These are phyloP conservation scores for Exophiala alcalophila DNA, from an alignment of 2,329 filamentous ascomycete genomes.

Conservation along the genomic window DNA sequence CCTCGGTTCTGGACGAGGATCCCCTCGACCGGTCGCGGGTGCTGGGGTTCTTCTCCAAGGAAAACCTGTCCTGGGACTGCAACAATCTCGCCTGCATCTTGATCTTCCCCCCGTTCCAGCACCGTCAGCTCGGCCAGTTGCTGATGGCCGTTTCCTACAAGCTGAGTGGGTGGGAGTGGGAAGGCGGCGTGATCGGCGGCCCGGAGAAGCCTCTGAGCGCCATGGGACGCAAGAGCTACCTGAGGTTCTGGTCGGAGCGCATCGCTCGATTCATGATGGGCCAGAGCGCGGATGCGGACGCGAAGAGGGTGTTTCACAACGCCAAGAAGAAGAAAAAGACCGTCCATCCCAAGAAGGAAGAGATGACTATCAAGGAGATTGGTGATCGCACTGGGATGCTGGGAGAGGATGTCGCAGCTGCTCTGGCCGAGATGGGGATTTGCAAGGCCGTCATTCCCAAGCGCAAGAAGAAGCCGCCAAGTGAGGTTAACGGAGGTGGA, in stretches of 20 bases:
- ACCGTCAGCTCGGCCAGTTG: constrained; percentile 79
- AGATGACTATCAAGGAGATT: constrained; percentile 67
- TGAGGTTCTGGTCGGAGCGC: constrained; percentile 80
- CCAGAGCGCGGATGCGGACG: constrained; percentile 32
- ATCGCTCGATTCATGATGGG: constrained; percentile 63
- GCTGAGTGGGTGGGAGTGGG: constrained; percentile 71
- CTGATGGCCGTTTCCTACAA: constrained; percentile 94
- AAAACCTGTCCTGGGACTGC: constrained; percentile 98
- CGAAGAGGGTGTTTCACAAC: constrained; percentile 33
- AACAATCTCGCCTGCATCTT: constrained; percentile 97
- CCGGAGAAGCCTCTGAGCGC: constrained; percentile 92
- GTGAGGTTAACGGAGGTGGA: constrained; percentile 35
- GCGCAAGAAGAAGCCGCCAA: constrained; percentile 49
- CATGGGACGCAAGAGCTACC: constrained; percentile 77
- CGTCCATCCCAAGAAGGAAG: constrained; percentile 35
- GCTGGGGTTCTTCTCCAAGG: constrained; percentile 97
- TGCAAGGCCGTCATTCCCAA: constrained; percentile 49
- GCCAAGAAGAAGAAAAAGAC: constrained; percentile 38
- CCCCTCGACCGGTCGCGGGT: constrained; percentile 52
- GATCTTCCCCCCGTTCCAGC: constrained; percentile 93
- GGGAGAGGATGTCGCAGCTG: constrained; percentile 74
- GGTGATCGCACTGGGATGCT: constrained; percentile 78
- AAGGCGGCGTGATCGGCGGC: constrained; percentile 70
- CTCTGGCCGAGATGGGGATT: constrained; percentile 76
- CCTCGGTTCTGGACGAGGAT: constrained; percentile 32